Conservation (phyloP, 495 filamentous ascomycete species). For the Friedmanniomyces simplex region DNA sequence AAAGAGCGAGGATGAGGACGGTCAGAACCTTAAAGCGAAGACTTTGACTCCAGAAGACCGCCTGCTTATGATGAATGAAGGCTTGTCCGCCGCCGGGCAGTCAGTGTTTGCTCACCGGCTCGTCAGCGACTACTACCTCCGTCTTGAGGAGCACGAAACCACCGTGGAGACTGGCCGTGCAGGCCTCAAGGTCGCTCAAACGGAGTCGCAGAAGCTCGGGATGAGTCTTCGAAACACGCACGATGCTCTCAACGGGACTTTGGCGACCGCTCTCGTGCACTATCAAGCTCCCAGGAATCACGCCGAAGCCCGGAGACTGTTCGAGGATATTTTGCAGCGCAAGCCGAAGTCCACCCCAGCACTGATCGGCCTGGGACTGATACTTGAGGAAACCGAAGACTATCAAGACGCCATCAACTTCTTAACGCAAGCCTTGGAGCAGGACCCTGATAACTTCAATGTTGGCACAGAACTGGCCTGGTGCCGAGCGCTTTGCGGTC, state of each 20-base stretch:
- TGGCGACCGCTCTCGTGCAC: slow-evolving; percentile 74
- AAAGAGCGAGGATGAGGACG: slow-evolving; percentile 31
- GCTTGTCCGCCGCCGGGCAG: slow-evolving; percentile 53
- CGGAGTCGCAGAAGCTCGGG: slow-evolving; percentile 54
- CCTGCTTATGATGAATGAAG: slow-evolving; percentile 73
- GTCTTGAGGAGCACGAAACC: slow-evolving; percentile 77
- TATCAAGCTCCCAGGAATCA: slow-evolving; percentile 87
- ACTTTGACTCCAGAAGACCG: slow-evolving; percentile 56
- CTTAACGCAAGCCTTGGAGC: slow-evolving; percentile 57
- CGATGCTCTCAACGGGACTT: slow-evolving; percentile 62
- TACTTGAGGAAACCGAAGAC: slow-evolving; percentile 86
- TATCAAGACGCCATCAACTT: slow-evolving; percentile 70
- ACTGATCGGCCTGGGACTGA: slow-evolving; percentile 79
- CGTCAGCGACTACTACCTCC: slow-evolving; percentile 73
- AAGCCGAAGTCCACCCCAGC: slow-evolving; percentile 65
- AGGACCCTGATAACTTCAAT: slow-evolving; percentile 60
- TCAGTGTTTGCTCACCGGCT: slow-evolving; percentile 78
- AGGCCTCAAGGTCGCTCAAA: slow-evolving; percentile 49
- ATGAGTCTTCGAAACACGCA: slow-evolving; percentile 52
- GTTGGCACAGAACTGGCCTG: slow-evolving; percentile 78
- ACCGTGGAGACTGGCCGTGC: slow-evolving; percentile 68
- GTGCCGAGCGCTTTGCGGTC: slow-evolving; percentile 76
- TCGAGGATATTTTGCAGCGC: slow-evolving; percentile 63
- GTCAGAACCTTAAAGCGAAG: slow-evolving; percentile 29
- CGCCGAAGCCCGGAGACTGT: slow-evolving; percentile 70